Evolutionary conservation across 352 stramenopile species (phyloP).

Genomic region (Pythium insidiosum): DNA sequence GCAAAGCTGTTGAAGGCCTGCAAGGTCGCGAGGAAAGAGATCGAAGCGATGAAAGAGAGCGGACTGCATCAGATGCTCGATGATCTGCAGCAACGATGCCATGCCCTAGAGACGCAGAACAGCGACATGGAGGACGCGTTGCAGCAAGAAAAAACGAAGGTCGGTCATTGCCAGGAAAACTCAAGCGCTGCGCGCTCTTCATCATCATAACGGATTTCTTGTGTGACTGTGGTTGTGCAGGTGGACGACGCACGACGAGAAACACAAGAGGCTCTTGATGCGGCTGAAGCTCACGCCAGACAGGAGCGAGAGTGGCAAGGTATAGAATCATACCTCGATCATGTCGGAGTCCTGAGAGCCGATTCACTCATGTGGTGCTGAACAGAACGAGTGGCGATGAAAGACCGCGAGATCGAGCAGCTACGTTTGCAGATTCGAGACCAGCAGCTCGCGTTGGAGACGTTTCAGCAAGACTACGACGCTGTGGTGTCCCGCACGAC

Average conservation of each 20-base stretch:
- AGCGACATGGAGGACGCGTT: slow-evolving; percentile 25
- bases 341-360: slow-evolving; percentile 9
- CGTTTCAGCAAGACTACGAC: slow-evolving; percentile 24
- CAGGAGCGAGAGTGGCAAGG: not conserved
- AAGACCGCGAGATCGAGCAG: slow-evolving; percentile 31
- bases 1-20: slow-evolving; percentile 66
- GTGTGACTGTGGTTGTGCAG: too few species aligned
- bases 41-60: slow-evolving; percentile 54
- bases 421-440: slow-evolving; percentile 43
- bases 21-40: slow-evolving; percentile 49
- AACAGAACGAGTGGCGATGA: slow-evolving; percentile 27
- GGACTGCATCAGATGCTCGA: slow-evolving; percentile 55
- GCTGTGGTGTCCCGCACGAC: slow-evolving; percentile 8
- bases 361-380: not conserved
- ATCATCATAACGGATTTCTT: too few species aligned
- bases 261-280: not conserved
- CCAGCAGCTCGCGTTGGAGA: slow-evolving; percentile 52
- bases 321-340: not conserved
- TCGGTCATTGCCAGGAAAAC: slow-evolving; percentile 11
- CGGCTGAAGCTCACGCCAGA: not conserved
- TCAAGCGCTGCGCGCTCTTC: too few species aligned
- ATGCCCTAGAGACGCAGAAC: slow-evolving; percentile 41
- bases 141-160: slow-evolving; percentile 23
- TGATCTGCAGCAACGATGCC: slow-evolving; percentile 53
- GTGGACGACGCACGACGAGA: too few species aligned